Base-by-base conservation (phyloP, 352 stramenopile genomes). In the Phytophthora fragariae region DNA sequence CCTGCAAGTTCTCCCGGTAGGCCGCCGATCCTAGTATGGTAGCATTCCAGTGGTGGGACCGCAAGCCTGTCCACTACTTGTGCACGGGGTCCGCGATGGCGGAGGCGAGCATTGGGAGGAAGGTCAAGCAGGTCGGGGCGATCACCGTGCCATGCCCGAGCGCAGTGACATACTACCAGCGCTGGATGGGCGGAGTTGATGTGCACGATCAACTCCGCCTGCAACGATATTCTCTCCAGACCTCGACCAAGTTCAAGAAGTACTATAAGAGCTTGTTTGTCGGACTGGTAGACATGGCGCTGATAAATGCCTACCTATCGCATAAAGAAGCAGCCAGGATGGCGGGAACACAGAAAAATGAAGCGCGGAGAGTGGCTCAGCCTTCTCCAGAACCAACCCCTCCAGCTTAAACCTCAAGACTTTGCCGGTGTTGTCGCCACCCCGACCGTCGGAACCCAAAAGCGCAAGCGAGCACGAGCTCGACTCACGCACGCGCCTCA, bases 131-230 rank as follows among this genome's bases (percentile, higher is more conserved):
- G 31, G 24, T 49, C 1, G 65, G 66, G 1, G 6, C 46, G 9
- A 61, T 59, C 1, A 35, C 24, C 4, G 44, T 81, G 5, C 21
- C 58, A 44, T 79, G 70, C 35, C 63, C 65, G 0, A 24, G 29
- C 3, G 21, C 63, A 17, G 55, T 77, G 14, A 67, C 27, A 5
- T 57, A 78, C 60, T 78, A 81, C 33, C 66, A 81, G 24, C 46
- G 31, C 6, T 81, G 70, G 68, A 76, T 76, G 72, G 72, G 72
- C 12, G 62, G 72, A 56, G 62, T 73, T 44, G 72, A 73, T 49
- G 53, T 76, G 27, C 39, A 62, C 39, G 57, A 62, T 37, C 63
- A 79, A 57, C 67, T 50, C 19, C 72, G 72, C 46, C 64, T 76
- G 17, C 67, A 73, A 31, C 10, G 11, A 31, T 76, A 68, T 29